A percentile compares a stretch with the other conserved stretches of the same genome.
These are phyloP conservation scores for Uronychia setigera DNA, from an alignment of 73 alveolate genomes.

Conservation along the genomic window DNA sequence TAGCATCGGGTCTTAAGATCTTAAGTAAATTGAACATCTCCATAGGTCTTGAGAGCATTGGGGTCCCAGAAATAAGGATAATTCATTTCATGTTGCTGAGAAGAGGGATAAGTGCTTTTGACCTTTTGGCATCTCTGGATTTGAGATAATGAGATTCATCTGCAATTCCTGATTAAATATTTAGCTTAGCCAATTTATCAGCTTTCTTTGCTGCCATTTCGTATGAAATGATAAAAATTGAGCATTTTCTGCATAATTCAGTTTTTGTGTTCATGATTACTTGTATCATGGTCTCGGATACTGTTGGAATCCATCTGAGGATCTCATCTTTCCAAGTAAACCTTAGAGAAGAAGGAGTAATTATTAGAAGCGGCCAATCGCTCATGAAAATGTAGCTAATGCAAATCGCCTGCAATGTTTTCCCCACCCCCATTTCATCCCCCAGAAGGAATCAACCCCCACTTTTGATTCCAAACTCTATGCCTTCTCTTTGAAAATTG, in stretches of 20 bases:
- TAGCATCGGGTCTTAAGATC: conserved; percentile 79
- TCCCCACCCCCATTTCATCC: conserved; percentile 97
- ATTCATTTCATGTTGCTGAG: conserved; percentile 69
- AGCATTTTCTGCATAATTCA: conserved; percentile 48
- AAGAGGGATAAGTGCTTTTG: conserved; percentile 80
- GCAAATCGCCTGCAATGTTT: conserved; percentile 89
- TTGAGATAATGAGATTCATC: conserved; percentile 95
- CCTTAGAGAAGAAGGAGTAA: conserved; percentile 88
- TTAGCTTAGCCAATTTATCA: conserved; percentile 42
- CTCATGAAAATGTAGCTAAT: conserved; percentile 71
- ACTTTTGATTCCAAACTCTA: conserved; percentile 70
- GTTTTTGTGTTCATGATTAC: conserved; percentile 51
- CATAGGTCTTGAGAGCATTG: conserved; percentile 86
- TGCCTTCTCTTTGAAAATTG: conserved; percentile 77
- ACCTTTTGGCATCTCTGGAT: conserved; percentile 69
- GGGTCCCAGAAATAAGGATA: conserved; percentile 93
- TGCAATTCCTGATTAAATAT: conserved; percentile 67
- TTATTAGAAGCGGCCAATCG: conserved; percentile 93
- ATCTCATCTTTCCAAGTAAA: conserved; percentile 84
- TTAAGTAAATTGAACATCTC: conserved; percentile 86
- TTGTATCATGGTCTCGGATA: conserved; percentile 47
- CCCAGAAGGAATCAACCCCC: conserved; percentile 85
- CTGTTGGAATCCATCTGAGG: conserved; percentile 61
- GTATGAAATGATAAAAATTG: conserved; percentile 83
- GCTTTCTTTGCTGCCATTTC: conserved; percentile 71